Conservation (phyloP, 352 stramenopile genomes). For the Plasmopara viticola region DNA sequence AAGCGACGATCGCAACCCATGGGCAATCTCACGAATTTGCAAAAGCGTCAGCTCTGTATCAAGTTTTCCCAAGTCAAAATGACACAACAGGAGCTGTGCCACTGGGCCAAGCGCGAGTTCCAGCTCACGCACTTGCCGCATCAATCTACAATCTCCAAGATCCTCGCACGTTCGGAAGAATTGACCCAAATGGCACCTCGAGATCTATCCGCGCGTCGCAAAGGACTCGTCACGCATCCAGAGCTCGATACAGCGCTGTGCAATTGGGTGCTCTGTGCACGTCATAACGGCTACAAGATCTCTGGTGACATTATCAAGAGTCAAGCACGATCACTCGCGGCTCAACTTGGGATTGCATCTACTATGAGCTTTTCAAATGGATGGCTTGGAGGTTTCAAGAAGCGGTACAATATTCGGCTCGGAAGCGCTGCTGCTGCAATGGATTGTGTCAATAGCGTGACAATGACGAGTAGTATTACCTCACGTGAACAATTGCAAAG, state of each 20-base stretch:
- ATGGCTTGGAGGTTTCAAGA: conserved; percentile 61
- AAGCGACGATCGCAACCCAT: conserved; percentile 44
- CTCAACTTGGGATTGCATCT: conserved; percentile 32
- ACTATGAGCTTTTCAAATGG: conserved; percentile 61
- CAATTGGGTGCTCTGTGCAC: conserved; percentile 51
- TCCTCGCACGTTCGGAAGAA: conserved; percentile 37
- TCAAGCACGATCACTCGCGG: conserved; percentile 35
- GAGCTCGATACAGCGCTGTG: conserved; percentile 54
- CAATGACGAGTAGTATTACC: conserved; percentile 8
- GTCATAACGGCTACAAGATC: conserved; percentile 44
- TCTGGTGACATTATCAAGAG: conserved; percentile 60
- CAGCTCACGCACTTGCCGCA: conserved; percentile 43
- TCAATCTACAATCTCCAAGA: conserved; percentile 64
- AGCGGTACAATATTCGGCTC: conserved; percentile 50
- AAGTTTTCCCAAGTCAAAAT: conserved; percentile 51
- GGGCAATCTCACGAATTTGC: conserved; percentile 55
- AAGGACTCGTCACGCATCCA: conserved; percentile 43
- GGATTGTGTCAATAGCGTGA: conserved; percentile 14
- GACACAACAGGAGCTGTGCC: conserved; percentile 56
- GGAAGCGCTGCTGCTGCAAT: conserved; percentile 22
- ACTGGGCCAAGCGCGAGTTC: conserved; percentile 60
- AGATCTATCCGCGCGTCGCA: conserved; percentile 32
- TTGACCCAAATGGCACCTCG: conserved; percentile 42
- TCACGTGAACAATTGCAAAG: conserved; percentile 35
- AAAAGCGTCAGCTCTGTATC: conserved; percentile 56